phyloP scores from a whole-genome alignment of 331 rosid species.

The Stylosanthes scabra region DNA sequence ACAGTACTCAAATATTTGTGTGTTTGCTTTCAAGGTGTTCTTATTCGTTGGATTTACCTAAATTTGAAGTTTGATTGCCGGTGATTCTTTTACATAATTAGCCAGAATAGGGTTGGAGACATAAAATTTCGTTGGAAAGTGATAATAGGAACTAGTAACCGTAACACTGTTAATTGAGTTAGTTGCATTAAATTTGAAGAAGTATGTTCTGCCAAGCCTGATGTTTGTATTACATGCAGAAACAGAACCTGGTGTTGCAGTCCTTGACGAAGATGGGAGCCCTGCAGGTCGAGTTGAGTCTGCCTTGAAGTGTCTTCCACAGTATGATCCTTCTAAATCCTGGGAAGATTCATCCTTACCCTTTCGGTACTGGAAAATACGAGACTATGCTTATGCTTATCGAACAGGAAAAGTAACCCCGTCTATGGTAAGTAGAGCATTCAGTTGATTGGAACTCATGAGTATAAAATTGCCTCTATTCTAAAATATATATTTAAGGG shows the following conservation, averaged over 20 bases:
- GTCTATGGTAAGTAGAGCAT: conserved; percentile 58
- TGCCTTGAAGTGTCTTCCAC: conserved; percentile 83
- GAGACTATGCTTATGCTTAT: conserved; percentile 93
- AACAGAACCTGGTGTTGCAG: conserved; percentile 62
- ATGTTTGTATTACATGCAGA: conserved; percentile 56
- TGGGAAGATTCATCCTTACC: conserved; percentile 47
- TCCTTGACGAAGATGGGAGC: conserved; percentile 72
- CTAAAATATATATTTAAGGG: conserved; percentile 25
- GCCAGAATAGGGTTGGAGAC: conserved; percentile 14
- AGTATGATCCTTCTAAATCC: conserved; percentile 61
- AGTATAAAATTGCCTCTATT: neutral
- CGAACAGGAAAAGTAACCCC: conserved; percentile 77
- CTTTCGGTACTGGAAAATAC: conserved; percentile 90
- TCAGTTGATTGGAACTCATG: conserved; percentile 28
- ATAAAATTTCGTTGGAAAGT: neutral
- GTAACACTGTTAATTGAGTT: conserved; percentile 9
- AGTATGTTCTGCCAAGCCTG: neutral
- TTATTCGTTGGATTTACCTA: conserved; percentile 12
- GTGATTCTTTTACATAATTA: conserved; percentile 14
- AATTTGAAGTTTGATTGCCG: conserved; percentile 18
- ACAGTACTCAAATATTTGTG: neutral
- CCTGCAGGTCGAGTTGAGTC: conserved; percentile 75
- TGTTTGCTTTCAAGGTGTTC: neutral
- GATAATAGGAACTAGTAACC: conserved; percentile 9
- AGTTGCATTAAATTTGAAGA: conserved; percentile 32